Evolutionary conservation across 2,329 filamentous ascomycete species (phyloP).

Genomic region (Cladosporium velox): DNA sequence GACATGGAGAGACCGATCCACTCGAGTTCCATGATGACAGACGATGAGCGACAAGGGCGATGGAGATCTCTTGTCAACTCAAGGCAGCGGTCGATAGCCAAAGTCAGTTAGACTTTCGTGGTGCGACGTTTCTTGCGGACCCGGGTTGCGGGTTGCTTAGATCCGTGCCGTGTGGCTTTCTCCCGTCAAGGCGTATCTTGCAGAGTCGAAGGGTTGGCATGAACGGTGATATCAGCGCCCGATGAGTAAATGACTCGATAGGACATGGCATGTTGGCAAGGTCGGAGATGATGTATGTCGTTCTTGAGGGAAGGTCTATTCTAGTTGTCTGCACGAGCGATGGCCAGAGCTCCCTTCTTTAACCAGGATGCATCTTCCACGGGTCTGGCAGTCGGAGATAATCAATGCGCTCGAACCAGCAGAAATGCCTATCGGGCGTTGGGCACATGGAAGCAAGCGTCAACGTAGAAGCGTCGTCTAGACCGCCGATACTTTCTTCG

Average conservation of each 20-base stretch:
- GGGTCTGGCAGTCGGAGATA: background rate
- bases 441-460: background rate
- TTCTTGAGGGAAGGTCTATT: background rate
- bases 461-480: background rate
- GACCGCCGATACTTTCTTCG: background rate
- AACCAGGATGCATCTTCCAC: background rate
- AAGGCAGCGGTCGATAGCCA: background rate
- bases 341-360: background rate
- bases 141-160: background rate
- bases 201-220: background rate
- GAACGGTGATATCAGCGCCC: background rate
- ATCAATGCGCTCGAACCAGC: background rate
- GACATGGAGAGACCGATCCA: background rate
- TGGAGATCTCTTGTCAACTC: background rate
- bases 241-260: background rate
- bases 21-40: background rate
- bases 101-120: background rate
- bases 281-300: background rate
- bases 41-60: background rate
- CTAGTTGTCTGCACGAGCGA: background rate
- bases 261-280: background rate
- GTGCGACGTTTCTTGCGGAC: slow-evolving; percentile 6
- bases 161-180: background rate
- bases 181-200: background rate
- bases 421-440: background rate